Base-by-base conservation (phyloP, 139 green algal species). In the Parachlorella kessleri region DNA sequence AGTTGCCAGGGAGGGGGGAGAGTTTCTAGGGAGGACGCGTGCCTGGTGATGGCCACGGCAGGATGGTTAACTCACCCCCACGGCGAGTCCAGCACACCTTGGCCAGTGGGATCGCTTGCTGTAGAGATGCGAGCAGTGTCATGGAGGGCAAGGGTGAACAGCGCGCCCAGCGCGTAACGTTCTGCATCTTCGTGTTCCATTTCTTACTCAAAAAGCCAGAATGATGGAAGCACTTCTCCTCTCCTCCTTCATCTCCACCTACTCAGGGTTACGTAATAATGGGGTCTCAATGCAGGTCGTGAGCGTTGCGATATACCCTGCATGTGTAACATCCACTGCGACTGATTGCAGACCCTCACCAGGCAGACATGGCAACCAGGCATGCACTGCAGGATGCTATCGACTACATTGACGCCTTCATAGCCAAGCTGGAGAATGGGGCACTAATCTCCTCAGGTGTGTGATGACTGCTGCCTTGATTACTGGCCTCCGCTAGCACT, bases 81-180 rank as follows among this genome's bases (percentile, higher is more conserved):
- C 59, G 32, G 66, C 66, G 36, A 36, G 3, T 6, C 4, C 18
- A 9, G 6, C 14, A 8, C 6, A 6, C 1, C 73, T 55, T 41
- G 72, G 63, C 74, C 74, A 63, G 63, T 73, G 39, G 74, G 28
- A 26, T 79, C 63, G 3, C 48, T 32, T 1, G 55, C 59, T 23
- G 18, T n/a, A 59, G 55, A 24, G 40, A 39, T 48, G 24, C 59
- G 41, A 8, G 66, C 66, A 21, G 26, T 54, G 36, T 41, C 66
- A n/a, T 95, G 91, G 40, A 95, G 72, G 0, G 92, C 92, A 2
- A 96, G 69, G 4, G 89, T 94, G 72, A 93, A 96, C 1, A 95
- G 72, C 1, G 88, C 86, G 35, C 82, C 89, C 1, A 73, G 69
- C 1, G 88, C 82, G 55, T 95, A 94, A 0, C 81, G 81, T 63